Conservation (phyloP, 257 asterid species). For the Euphrasia confusa region DNA sequence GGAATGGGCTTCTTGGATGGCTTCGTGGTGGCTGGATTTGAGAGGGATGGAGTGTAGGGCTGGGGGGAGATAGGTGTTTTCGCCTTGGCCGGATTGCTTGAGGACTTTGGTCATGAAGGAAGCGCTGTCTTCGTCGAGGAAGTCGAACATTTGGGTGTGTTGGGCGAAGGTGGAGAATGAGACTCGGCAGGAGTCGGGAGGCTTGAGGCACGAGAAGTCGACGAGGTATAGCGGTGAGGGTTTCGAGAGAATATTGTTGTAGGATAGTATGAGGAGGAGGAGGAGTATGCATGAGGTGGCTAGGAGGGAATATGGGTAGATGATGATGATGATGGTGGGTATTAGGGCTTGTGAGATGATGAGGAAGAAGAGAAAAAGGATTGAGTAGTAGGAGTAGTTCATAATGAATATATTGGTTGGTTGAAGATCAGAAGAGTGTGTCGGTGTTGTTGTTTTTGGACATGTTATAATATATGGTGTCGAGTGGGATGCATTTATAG, state of each 20-base stretch:
- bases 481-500: no score
- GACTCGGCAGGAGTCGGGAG: conserved; percentile 58
- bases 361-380: conserved; percentile 31
- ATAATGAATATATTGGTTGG: conserved; percentile 12
- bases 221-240: conserved; percentile 50
- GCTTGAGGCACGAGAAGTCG: conserved; percentile 68
- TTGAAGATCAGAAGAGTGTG: no score
- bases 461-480: no score
- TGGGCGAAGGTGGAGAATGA: conserved; percentile 56
- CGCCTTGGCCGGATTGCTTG: conserved; percentile 58
- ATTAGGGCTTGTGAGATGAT: conserved; percentile 33
- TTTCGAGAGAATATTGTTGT: conserved; percentile 24
- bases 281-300: conserved; percentile 22
- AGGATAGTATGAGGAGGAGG: conserved; percentile 23
- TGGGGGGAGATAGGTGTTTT: conserved; percentile 72
- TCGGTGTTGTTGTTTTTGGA: no score
- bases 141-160: conserved; percentile 50
- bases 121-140: conserved; percentile 44
- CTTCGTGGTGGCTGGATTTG: conserved; percentile 50
- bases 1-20: conserved; percentile 47
- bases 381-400: no score
- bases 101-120: conserved; percentile 62
- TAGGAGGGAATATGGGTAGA: conserved; percentile 26
- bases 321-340: no score
- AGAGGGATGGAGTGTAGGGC: conserved; percentile 66